Conservation (phyloP, 768 basidiomycete genomes). For the Rhizopogon sp. region DNA sequence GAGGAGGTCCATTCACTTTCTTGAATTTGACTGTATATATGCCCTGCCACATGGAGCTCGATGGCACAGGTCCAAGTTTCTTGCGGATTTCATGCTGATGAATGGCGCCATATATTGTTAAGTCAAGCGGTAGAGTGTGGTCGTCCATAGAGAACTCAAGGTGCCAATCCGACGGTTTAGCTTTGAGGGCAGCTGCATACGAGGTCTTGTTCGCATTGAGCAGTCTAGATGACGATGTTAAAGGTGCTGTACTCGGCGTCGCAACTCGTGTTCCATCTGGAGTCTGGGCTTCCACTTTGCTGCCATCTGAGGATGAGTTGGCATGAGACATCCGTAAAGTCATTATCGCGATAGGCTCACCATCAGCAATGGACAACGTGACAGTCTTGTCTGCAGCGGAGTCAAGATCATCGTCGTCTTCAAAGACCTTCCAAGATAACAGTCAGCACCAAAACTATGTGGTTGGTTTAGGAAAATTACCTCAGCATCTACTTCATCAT, state of each 20-base stretch:
- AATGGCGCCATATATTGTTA: conserved; percentile 95
- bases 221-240: conserved; percentile 28
- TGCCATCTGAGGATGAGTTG: conserved; percentile 59
- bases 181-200: conserved; percentile 91
- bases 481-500: conserved; percentile 83
- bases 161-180: conserved; percentile 95
- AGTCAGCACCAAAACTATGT: conserved; percentile 9
- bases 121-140: conserved; percentile 72
- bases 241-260: conserved; percentile 61
- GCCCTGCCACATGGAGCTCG: conserved; percentile 82
- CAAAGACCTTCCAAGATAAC: conserved; percentile 52
- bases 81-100: conserved; percentile 87
- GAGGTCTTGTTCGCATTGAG: conserved; percentile 47
- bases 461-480: conserved; percentile 16
- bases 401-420: conserved; percentile 81
- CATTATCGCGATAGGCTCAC: conserved; percentile 30
- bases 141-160: conserved; percentile 95
- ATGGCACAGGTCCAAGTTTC: conserved; percentile 56
- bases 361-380: conserved; percentile 76
- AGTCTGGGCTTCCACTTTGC: conserved; percentile 93
- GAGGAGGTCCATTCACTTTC: conserved; percentile 82
- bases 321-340: conserved; percentile 3
- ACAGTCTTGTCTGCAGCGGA: conserved; percentile 78
- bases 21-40: conserved; percentile 90
- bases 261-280: conserved; percentile 94